Conservation (phyloP, 1,284 basidiomycete species). For the Leccinum variabile region DNA sequence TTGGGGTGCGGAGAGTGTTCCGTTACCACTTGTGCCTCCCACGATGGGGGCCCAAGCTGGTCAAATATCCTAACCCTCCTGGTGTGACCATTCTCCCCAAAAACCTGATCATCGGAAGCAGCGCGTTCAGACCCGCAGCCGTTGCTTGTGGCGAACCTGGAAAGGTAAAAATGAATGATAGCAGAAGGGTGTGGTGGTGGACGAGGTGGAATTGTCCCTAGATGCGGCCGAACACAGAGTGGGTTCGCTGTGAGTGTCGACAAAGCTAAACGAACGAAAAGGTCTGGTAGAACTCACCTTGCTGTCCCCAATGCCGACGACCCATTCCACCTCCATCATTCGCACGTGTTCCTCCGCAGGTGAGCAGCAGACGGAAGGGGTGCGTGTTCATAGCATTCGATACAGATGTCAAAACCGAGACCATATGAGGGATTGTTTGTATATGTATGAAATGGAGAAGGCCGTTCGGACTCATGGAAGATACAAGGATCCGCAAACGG, state of each 20-base stretch:
- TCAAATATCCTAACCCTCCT: background rate
- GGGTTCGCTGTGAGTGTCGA: background rate
- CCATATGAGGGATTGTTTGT: slow-evolving; percentile 62
- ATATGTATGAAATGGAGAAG: slow-evolving; percentile 51
- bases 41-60: background rate
- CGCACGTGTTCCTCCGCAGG: background rate
- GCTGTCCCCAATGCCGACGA: slow-evolving; percentile 1
- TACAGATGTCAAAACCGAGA: slow-evolving; percentile 76
- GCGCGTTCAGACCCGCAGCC: background rate
- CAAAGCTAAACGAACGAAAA: background rate
- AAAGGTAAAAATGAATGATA: background rate
- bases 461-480: slow-evolving; percentile 24
- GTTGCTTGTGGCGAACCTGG: background rate
- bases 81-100: slow-evolving; percentile 2
- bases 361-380: slow-evolving; percentile 54
- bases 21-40: background rate
- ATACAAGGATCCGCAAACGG: slow-evolving; percentile 16
- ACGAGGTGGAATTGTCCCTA: background rate
- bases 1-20: background rate
- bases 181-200: slow-evolving; percentile 1
- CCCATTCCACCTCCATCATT: slow-evolving; percentile 2
- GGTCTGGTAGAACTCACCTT: background rate
- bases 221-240: background rate
- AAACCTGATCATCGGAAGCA: background rate
- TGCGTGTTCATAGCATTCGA: slow-evolving; percentile 82